Percentiles rank a stretch among this genome's conserved stretches.
These are phyloP conservation scores for Aspergillus biplanus DNA, from an alignment of 495 filamentous ascomycete species.

Conservation along the genomic window DNA sequence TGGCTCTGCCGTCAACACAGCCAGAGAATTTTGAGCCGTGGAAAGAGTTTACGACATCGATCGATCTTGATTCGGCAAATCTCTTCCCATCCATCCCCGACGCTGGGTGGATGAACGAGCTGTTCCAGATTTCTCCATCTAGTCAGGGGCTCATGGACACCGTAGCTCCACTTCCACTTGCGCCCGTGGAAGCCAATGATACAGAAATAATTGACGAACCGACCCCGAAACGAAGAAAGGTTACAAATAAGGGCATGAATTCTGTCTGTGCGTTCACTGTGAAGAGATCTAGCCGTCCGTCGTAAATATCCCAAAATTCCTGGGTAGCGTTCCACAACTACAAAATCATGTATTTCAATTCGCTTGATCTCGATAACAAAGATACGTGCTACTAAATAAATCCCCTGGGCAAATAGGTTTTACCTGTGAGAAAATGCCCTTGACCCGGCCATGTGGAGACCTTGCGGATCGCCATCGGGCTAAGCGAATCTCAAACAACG, in stretches of 20 bases:
- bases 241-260: background rate
- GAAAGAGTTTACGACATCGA: slow-evolving; percentile 2
- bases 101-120: slow-evolving; percentile 11
- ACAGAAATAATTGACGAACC: background rate
- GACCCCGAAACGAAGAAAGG: background rate
- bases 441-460: too few species aligned
- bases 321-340: too few species aligned
- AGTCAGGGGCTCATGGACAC: background rate
- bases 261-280: background rate
- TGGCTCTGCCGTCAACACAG: background rate
- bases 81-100: slow-evolving; percentile 9
- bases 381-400: too few species aligned
- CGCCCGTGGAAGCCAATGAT: background rate
- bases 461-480: too few species aligned
- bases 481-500: too few species aligned
- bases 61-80: slow-evolving; percentile 7
- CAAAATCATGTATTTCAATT: too few species aligned
- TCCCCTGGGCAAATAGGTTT: too few species aligned
- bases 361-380: too few species aligned
- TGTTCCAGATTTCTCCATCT: slow-evolving; percentile 2
- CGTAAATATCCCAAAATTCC: background rate
- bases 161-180: background rate
- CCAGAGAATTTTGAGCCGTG: background rate
- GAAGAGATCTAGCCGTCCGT: background rate
- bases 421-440: too few species aligned